Evolutionary conservation across 139 green algal genomes (phyloP), one percentile per base, ranked within the genome.

Genomic region (Tetraselmis chui): DNA sequence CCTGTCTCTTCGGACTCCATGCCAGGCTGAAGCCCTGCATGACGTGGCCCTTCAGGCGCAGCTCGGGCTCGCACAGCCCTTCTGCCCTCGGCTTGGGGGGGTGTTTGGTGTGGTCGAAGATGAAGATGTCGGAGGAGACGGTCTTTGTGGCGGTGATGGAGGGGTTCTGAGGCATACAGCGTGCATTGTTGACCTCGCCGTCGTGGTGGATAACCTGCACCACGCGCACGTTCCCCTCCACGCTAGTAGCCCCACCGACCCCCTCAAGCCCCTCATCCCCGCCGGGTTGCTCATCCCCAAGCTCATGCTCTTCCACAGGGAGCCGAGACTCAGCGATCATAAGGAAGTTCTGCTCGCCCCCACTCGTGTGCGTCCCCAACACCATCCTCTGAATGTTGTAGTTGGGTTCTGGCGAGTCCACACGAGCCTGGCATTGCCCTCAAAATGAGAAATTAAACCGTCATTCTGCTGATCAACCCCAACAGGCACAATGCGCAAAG

Each of bases 21-120:
- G 95, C 96, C 26, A 99, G 88, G 29, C 97, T 97, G 81, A 99
- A 99, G 18, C 97, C 97, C 85, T 98, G 94, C n/a, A 92, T 96
- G 29, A 92, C 92, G 86, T 98, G 95, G 1, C 93, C 93, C 24
- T 87, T 91, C 27, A 99, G 88, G 22, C 95, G 86, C 30, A 99
- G 84, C 89, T 99, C 90, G 2, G 96, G 96, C 76, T 88, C 91
- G 90, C 95, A 98, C 2, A 81, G 79, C 29, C 90, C 91, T 31
- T 96, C 91, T 2, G 92, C 75, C 0, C 83, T 25, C 0, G 96
- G 95, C 88, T 98, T 99, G 79, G 89, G 95, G 31, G 93, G 90
- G 85, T 99, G 97, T 84, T 97, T 97, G 81, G 87, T 93, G 88
- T 98, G 99, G 89, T 99, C 97, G 85, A 99, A 99, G 27, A 99